Evolutionary conservation across 169 alveolate species (phyloP).

Genomic region (Theileria parva): DNA sequence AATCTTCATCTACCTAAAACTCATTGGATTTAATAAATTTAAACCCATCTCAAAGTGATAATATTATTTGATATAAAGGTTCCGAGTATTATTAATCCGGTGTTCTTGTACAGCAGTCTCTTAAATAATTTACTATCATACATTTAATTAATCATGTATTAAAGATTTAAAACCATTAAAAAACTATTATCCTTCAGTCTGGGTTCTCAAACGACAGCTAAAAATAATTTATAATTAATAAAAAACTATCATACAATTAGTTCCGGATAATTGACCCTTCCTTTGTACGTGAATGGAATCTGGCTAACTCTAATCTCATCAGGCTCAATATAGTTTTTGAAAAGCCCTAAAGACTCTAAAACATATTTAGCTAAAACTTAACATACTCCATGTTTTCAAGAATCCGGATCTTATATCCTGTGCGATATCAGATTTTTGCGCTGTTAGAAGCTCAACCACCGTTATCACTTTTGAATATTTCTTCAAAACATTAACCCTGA

Average conservation of each 20-base stretch:
- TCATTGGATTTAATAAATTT: background rate
- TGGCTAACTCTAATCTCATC: constrained; percentile 53
- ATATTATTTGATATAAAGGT: constrained; percentile 44
- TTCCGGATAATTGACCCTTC: constrained; percentile 56
- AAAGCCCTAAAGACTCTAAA: constrained; percentile 55
- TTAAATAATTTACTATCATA: constrained; percentile 2
- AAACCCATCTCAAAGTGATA: constrained; percentile 56
- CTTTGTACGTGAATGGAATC: constrained; percentile 68
- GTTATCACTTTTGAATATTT: constrained; percentile 16
- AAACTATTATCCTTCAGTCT: background rate
- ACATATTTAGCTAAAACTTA: background rate
- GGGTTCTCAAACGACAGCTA: constrained; percentile 4
- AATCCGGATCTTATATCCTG: constrained; percentile 44
- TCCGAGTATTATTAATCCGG: constrained; percentile 29
- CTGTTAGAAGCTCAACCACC: constrained; percentile 61
- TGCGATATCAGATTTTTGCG: constrained; percentile 43
- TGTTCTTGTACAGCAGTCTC: constrained; percentile 8
- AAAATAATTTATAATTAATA: background rate
- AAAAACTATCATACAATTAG: constrained; percentile 26
- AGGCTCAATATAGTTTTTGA: constrained; percentile 52
- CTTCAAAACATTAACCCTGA: constrained; percentile 7
- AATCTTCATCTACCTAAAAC: constrained; percentile 37
- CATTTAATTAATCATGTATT: constrained; percentile 6
- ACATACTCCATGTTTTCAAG: constrained; percentile 63
- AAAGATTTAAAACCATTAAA: background rate